phyloP scores from a whole-genome alignment of 495 filamentous ascomycete species.

The Hyphodiscus hymeniophilus region DNA sequence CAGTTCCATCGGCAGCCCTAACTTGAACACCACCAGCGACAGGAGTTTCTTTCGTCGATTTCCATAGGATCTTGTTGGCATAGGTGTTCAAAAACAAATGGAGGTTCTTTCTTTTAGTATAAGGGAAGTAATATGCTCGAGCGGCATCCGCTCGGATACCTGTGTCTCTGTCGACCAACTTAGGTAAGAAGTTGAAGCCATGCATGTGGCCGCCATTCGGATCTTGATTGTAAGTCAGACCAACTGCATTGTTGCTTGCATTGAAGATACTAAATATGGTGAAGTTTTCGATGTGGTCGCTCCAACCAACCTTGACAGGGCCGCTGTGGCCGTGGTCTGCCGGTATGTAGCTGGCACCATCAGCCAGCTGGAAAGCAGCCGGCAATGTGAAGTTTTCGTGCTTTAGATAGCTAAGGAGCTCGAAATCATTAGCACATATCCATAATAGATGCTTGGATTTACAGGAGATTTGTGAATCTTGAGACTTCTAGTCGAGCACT shows the following conservation, averaged over 20 bases:
- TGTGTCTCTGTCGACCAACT: conserved; percentile 26
- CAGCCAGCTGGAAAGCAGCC: conserved; percentile 27
- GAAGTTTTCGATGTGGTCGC: too few relatives aligned
- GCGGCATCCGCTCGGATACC: conserved; percentile 26
- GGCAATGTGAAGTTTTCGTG: conserved; percentile 33
- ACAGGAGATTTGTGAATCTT: too few relatives aligned
- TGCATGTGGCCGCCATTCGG: conserved; percentile 32
- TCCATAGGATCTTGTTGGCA: conserved; percentile 2
- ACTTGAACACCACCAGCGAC: conserved; percentile 19
- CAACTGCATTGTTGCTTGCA: too few relatives aligned
- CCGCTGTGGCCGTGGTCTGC: conserved; percentile 39
- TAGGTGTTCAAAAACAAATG: conserved; percentile 25
- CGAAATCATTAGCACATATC: too few relatives aligned
- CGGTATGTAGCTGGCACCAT: conserved; percentile 37
- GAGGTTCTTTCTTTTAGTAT: conserved; percentile 27
- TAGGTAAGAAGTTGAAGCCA: conserved; percentile 27
- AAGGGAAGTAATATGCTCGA: conserved; percentile 37
- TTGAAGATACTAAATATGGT: conserved; percentile 26
- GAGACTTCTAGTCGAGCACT: too few relatives aligned
- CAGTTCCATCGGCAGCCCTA: conserved; percentile 3
- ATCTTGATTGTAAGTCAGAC: conserved; percentile 31
- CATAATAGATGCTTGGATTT: too few relatives aligned
- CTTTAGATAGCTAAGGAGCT: conserved; percentile 20
- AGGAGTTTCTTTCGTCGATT: conserved; percentile 10
- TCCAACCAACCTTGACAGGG: conserved; percentile 39